Percentiles rank a stretch among this genome's conserved stretches.
Conservation (phyloP, 108 stramenopile species). For the Skeletonema grethae region DNA sequence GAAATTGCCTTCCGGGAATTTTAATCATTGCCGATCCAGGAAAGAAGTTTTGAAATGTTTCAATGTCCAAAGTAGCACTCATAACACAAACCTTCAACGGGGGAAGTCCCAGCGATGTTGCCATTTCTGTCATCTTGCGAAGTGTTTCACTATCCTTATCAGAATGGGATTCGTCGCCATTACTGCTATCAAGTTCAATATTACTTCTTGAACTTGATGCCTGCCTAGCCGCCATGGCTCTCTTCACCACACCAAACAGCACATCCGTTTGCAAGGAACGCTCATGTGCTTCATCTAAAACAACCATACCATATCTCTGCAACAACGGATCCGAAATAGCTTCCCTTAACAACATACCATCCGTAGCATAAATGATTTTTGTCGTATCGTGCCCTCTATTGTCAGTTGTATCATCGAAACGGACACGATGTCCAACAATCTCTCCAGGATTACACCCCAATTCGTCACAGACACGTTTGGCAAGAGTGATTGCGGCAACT, state of each 20-base stretch:
- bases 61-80: slow-evolving; percentile 95
- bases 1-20: slow-evolving; percentile 89
- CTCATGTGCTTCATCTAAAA: slow-evolving; percentile 98
- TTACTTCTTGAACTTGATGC: background rate
- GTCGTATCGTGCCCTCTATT: slow-evolving; percentile 56
- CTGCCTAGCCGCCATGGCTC: slow-evolving; percentile 75
- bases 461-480: slow-evolving; percentile 91
- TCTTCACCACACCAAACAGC: slow-evolving; percentile 97
- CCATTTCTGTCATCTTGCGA: slow-evolving; percentile 42
- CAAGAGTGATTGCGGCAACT: slow-evolving; percentile 96
- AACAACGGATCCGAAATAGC: slow-evolving; percentile 87
- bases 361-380: slow-evolving; percentile 90
- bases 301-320: slow-evolving; percentile 76
- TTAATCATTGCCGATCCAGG: slow-evolving; percentile 58
- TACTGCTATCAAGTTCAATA: slow-evolving; percentile 1
- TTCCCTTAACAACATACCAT: slow-evolving; percentile 97
- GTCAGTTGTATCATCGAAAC: slow-evolving; percentile 92
- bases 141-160: slow-evolving; percentile 57
- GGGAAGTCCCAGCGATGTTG: slow-evolving; percentile 51
- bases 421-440: slow-evolving; percentile 90
- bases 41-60: slow-evolving; percentile 86
- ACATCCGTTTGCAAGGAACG: slow-evolving; percentile 96
- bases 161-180: slow-evolving; percentile 5
- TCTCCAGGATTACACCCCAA: slow-evolving; percentile 62
- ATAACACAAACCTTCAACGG: slow-evolving; percentile 93